Evolutionary conservation across 352 stramenopile genomes (phyloP).

Genomic region (Globisporangium spiculum): DNA sequence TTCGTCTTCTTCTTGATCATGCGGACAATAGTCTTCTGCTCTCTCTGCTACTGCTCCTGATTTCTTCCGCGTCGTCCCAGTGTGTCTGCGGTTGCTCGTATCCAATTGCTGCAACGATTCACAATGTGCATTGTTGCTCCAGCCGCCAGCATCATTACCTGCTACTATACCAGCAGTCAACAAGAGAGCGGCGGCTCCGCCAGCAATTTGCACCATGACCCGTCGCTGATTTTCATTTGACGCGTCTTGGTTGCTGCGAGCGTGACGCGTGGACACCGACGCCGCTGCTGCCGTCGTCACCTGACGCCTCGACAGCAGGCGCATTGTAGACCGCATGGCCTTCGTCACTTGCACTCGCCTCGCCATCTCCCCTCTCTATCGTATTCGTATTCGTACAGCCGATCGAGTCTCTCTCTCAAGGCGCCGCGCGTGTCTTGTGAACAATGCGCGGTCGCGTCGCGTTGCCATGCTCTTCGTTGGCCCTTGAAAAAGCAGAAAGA

Average conservation of each 20-base stretch:
- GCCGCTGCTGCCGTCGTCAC: not conserved
- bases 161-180: not conserved
- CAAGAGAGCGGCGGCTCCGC: not conserved
- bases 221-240: not conserved
- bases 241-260: not conserved
- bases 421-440: constrained; percentile 3
- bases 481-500: not conserved
- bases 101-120: constrained; percentile 11
- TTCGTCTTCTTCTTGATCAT: not conserved
- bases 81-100: constrained; percentile 5
- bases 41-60: not conserved
- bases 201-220: not conserved
- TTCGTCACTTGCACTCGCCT: not conserved
- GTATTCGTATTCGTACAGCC: no score
- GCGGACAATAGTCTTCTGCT: not conserved
- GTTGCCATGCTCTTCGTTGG: not conserved
- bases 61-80: constrained; percentile 19
- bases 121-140: not conserved
- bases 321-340: not conserved
- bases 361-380: not conserved
- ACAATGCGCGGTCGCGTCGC: not conserved
- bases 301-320: not conserved
- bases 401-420: not conserved
- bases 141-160: no score
- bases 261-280: not conserved